Conservation (phyloP, 148 eudicot genomes). For the Silene uniflora region DNA sequence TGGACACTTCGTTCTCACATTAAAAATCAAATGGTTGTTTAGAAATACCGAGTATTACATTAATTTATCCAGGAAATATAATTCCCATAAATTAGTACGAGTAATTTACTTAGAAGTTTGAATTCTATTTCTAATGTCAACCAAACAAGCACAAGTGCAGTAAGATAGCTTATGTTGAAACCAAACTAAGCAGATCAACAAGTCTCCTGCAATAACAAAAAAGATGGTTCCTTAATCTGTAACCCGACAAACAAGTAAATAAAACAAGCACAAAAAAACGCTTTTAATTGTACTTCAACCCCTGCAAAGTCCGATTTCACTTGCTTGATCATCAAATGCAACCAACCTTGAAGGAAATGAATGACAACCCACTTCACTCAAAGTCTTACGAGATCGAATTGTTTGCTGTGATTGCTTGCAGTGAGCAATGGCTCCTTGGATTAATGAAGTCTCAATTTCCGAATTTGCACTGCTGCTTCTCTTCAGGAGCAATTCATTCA, state of each 20-base stretch:
- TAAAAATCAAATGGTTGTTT: too few species aligned
- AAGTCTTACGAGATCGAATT: constrained; percentile 36
- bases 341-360: constrained; percentile 42
- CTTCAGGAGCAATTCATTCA: constrained; percentile 23
- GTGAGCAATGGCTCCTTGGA: constrained; percentile 86
- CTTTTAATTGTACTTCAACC: constrained; percentile 22
- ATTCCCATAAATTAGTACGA: too few species aligned
- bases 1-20: too few species aligned
- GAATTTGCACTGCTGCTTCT: constrained; percentile 46
- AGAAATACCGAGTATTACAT: too few species aligned
- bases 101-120: not conserved
- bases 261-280: not conserved
- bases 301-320: constrained; percentile 35
- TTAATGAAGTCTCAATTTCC: constrained; percentile 56
- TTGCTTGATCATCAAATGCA: constrained; percentile 37
- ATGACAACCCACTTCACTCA: constrained; percentile 42
- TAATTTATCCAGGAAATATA: too few species aligned
- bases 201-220: not conserved
- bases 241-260: not conserved
- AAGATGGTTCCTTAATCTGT: not conserved
- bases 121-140: constrained; percentile 1
- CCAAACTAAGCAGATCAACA: not conserved
- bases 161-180: not conserved
- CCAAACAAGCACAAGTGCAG: not conserved
- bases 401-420: constrained; percentile 57